Percentiles rank a stretch among this genome's conserved stretches.
Conservation (phyloP, 2,329 filamentous ascomycete genomes). For the Fusarium palustre region DNA sequence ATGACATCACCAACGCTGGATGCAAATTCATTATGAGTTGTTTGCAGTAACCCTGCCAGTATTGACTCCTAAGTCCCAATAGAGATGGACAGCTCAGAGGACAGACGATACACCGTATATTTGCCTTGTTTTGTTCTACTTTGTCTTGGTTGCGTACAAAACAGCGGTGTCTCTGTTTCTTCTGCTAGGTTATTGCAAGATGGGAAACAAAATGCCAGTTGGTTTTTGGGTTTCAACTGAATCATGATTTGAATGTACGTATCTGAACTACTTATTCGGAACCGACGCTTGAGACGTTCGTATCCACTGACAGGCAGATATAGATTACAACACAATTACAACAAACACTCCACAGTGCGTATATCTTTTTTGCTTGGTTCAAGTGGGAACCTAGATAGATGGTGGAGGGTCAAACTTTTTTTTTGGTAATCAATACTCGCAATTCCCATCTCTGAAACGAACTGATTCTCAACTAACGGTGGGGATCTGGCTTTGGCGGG, state of each 20-base stretch:
- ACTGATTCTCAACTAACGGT: slow-evolving; percentile 18
- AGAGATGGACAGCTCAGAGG: background rate
- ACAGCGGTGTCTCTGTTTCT: slow-evolving; percentile 31
- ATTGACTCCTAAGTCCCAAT: slow-evolving; percentile 8
- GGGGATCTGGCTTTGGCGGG: slow-evolving; percentile 12
- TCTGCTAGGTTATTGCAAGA: slow-evolving; percentile 15
- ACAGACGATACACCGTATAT: slow-evolving; percentile 17
- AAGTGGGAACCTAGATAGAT: slow-evolving; percentile 12
- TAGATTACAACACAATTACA: slow-evolving; percentile 20
- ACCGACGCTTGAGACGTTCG: slow-evolving; percentile 15
- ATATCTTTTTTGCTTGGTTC: background rate
- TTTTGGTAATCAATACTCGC: slow-evolving; percentile 7
- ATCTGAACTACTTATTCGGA: slow-evolving; percentile 10
- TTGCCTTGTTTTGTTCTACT: background rate
- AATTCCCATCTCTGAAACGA: slow-evolving; percentile 23
- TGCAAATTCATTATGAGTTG: slow-evolving; percentile 8
- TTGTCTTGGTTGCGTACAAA: slow-evolving; percentile 14
- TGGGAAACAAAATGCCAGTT: slow-evolving; percentile 9
- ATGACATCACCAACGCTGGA: slow-evolving; percentile 26
- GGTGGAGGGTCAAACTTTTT: slow-evolving; percentile 19
- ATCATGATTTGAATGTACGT: slow-evolving; percentile 28
- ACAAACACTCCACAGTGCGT: slow-evolving; percentile 33
- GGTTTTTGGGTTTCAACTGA: slow-evolving; percentile 25
- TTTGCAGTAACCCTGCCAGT: slow-evolving; percentile 9
- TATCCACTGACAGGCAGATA: slow-evolving; percentile 10